phyloP scores from a whole-genome alignment of 805 yeast genomes.

The Spathaspora passalidarum region DNA sequence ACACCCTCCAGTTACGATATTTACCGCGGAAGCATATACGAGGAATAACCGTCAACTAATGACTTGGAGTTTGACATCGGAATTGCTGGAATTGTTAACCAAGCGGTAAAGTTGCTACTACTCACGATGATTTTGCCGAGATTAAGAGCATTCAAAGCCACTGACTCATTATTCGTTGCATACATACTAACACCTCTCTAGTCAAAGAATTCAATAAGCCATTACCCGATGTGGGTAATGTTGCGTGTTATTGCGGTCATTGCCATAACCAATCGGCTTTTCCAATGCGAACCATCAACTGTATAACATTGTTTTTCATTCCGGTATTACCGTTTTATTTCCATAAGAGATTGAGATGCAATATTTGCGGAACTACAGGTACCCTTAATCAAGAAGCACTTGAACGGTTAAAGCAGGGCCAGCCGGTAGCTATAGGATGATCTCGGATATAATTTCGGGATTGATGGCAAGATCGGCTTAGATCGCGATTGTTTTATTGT shows the following conservation, averaged over 20 bases:
- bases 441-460: background rate
- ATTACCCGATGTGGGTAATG: constrained; percentile 25
- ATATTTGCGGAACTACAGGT: constrained; percentile 46
- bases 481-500: background rate
- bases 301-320: constrained; percentile 51
- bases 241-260: constrained; percentile 49
- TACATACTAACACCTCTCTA: constrained; percentile 12
- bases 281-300: constrained; percentile 51
- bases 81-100: background rate
- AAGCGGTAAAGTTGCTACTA: background rate
- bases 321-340: constrained; percentile 54
- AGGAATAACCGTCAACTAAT: background rate
- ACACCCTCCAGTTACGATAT: background rate
- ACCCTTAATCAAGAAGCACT: constrained; percentile 22
- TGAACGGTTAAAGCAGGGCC: constrained; percentile 25
- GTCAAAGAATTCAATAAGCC: constrained; percentile 36
- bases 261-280: constrained; percentile 56
- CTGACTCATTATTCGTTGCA: background rate
- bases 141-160: background rate
- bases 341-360: constrained; percentile 50
- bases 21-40: background rate
- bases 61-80: background rate
- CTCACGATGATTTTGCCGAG: background rate
- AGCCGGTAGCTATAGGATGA: constrained; percentile 32
- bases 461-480: background rate